These are phyloP conservation scores for Cordyceps cicadae DNA, from an alignment of 2,329 filamentous ascomycete species.

Conservation along the genomic window DNA sequence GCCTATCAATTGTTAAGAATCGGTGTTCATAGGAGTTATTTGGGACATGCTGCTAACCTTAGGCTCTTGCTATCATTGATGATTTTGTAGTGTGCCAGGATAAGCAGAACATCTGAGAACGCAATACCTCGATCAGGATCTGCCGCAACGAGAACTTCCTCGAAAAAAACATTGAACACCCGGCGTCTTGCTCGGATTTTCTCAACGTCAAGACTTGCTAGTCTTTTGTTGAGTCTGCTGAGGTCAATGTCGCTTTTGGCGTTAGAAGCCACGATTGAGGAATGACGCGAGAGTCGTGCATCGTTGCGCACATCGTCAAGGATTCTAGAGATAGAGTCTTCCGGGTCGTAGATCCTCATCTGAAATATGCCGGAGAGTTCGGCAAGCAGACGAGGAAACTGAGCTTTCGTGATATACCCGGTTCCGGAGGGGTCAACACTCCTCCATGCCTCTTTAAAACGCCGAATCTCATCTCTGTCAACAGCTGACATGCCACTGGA, in stretches of 20 bases:
- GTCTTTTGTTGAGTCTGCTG: slow-evolving; percentile 61
- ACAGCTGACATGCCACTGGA: slow-evolving; percentile 88
- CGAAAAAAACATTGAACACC: slow-evolving; percentile 89
- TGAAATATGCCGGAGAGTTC: slow-evolving; percentile 93
- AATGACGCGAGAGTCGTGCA: slow-evolving; percentile 42
- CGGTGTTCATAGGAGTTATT: background rate
- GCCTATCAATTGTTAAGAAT: slow-evolving; percentile 38
- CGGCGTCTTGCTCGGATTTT: slow-evolving; percentile 68
- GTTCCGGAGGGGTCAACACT: slow-evolving; percentile 87
- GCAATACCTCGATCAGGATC: slow-evolving; percentile 84
- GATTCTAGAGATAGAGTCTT: slow-evolving; percentile 78
- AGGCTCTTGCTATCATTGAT: slow-evolving; percentile 97
- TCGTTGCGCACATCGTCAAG: slow-evolving; percentile 72
- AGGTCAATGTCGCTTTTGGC: slow-evolving; percentile 60
- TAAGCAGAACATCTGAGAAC: slow-evolving; percentile 89
- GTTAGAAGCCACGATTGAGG: slow-evolving; percentile 44
- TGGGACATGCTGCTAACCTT: slow-evolving; percentile 42
- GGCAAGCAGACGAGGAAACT: slow-evolving; percentile 78
- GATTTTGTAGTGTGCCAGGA: slow-evolving; percentile 95
- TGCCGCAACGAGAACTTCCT: slow-evolving; percentile 89
- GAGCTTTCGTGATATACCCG: slow-evolving; percentile 83
- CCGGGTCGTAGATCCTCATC: slow-evolving; percentile 90
- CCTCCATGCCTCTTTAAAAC: slow-evolving; percentile 98
- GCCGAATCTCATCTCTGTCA: slow-evolving; percentile 85
- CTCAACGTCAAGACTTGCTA: slow-evolving; percentile 64